Evolutionary conservation across 805 yeast species (phyloP).

Genomic region (Lipomyces sp.): DNA sequence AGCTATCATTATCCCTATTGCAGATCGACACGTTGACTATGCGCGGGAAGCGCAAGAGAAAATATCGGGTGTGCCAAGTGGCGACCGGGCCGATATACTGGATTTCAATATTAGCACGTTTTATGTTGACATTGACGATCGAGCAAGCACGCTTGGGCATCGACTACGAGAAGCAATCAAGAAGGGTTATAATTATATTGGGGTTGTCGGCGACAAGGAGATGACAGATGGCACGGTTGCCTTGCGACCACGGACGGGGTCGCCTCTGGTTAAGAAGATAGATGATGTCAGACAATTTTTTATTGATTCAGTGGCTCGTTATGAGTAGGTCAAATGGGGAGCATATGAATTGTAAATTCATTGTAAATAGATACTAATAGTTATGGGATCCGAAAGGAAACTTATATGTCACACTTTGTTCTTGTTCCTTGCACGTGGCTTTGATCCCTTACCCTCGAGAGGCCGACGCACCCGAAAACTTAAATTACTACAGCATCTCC

Average conservation of each 20-base stretch:
- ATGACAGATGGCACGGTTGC: constrained; percentile 62
- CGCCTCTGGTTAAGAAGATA: constrained; percentile 40
- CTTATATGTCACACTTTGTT: no score
- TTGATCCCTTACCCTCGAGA: no score
- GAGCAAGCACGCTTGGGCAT: constrained; percentile 77
- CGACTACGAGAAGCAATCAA: constrained; percentile 78
- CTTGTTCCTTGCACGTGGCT: no score
- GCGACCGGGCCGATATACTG: constrained; percentile 51
- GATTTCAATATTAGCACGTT: constrained; percentile 65
- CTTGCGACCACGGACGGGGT: constrained; percentile 61
- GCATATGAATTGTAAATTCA: not conserved
- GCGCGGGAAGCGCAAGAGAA: constrained; percentile 56
- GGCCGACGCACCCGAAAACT: not conserved
- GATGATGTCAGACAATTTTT: constrained; percentile 21
- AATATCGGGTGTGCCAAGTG: constrained; percentile 47
- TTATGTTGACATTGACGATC: constrained; percentile 73
- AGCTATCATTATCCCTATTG: constrained; percentile 79
- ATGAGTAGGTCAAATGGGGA: not conserved
- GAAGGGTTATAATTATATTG: constrained; percentile 75
- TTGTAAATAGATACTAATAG: not conserved
- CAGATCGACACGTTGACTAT: constrained; percentile 59
- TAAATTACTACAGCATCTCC: no score
- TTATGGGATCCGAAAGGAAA: not conserved
- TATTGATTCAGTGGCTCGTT: constrained; percentile 13
- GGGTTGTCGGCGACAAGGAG: constrained; percentile 90